Evolutionary conservation across 2,329 filamentous ascomycete genomes (phyloP).

Genomic region (Alternaria gaisen): DNA sequence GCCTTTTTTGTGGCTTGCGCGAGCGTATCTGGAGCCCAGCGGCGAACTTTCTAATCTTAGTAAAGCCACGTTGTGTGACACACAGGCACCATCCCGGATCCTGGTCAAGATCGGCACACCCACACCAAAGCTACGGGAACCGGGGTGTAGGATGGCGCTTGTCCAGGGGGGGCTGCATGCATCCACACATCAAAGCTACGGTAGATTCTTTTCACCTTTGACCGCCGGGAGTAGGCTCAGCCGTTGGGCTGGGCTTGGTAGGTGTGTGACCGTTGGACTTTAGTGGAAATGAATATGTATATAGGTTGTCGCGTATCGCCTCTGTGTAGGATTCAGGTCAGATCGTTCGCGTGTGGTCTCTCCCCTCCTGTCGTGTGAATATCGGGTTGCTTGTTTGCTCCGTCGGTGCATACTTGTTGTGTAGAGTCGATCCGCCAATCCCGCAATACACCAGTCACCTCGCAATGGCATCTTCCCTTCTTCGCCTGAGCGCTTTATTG

Average conservation of each 20-base stretch:
- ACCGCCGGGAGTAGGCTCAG: neutral
- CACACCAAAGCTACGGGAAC: neutral
- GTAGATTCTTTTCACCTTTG: neutral
- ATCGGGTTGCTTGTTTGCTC: neutral
- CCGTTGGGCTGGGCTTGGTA: neutral
- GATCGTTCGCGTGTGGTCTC: neutral
- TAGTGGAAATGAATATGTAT: neutral
- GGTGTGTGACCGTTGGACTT: neutral
- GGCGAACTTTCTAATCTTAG: conserved; percentile 18
- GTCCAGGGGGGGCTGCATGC: neutral
- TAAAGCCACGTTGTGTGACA: conserved; percentile 1
- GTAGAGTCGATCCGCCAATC: neutral
- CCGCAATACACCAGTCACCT: neutral
- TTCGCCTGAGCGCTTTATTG: conserved; percentile 29
- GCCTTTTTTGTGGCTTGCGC: neutral
- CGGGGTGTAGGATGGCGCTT: neutral
- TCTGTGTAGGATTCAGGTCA: neutral
- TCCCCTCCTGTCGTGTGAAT: neutral
- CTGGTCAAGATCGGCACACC: neutral
- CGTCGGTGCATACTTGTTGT: neutral
- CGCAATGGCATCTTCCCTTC: conserved; percentile 25
- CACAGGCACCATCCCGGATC: neutral
- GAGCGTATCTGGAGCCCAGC: neutral
- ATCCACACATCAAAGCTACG: neutral
- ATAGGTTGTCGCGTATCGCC: neutral